Evolutionary conservation across 148 eudicot genomes (phyloP), one percentile per base, ranked within the genome.

Genomic region (Fagopyrum tataricum): DNA sequence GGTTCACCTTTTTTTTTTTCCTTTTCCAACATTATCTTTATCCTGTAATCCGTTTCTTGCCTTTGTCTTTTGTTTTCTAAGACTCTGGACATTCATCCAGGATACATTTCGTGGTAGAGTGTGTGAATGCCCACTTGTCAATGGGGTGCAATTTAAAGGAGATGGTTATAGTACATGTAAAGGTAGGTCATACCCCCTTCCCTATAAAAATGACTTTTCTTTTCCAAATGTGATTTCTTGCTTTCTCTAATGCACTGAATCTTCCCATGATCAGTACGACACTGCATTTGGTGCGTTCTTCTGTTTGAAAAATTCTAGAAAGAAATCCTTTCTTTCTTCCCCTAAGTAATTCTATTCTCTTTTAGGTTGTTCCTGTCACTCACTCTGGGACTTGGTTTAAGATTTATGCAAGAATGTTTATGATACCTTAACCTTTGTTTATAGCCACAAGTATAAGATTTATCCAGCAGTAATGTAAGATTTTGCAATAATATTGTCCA

Each of bases 41-140:
- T 74, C 10, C 7, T 26, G 6, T 5, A 64, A 64, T 64, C 37
- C 9, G 31, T 31, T 64, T 5, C 7, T 4, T 64, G 69, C 20
- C 15, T 15, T 75, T 53, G 62, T 40, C 14, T 59, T 49, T 70
- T 72, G 53, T 10, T 64, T 14, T 66, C n/a, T 17, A 15, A 42
- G 17, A 49, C 51, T 18, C 6, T 72, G 26, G 42, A 53, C 47
- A 40, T 73, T 53, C 71, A 20, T 41, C 44, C 75, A 94, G 98
- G 98, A 95, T 73, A 95, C 97, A n/a, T 95, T 90, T 70, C 93
- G 99, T 46, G 99, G 99, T 80, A 87, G 96, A 78, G 97, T 95
- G 71, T 95, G 98, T 79, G 97, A 91, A 86, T 95, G 99, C 83
- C 99, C 99, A 47, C 75, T 88, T 75, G 92, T 87, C 61, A 84